Evolutionary conservation across 2,329 filamentous ascomycete species (phyloP).

Genomic region (Trichoderma simmonsii): DNA sequence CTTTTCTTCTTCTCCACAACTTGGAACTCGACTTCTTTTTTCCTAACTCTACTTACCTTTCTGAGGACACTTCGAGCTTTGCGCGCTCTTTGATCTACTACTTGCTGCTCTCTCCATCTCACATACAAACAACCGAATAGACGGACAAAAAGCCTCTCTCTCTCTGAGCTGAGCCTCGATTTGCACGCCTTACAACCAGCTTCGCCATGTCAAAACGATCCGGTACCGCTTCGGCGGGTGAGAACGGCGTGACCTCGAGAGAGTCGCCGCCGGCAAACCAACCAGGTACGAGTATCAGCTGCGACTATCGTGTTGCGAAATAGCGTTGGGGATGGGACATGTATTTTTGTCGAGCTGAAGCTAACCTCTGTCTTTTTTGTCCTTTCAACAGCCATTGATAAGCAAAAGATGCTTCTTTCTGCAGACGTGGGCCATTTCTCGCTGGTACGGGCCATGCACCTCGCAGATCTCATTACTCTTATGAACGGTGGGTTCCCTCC

Average conservation of each 20-base stretch:
- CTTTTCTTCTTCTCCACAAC: neutral
- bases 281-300: slow-evolving; percentile 32
- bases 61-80: neutral
- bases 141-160: neutral
- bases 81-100: neutral
- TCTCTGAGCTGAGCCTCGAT: neutral
- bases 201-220: slow-evolving; percentile 61
- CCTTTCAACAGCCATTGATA: slow-evolving; percentile 56
- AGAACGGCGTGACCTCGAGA: slow-evolving; percentile 30
- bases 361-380: neutral
- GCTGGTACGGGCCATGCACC: slow-evolving; percentile 65
- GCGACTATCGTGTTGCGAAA: neutral
- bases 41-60: neutral
- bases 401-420: slow-evolving; percentile 71
- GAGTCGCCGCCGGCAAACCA: slow-evolving; percentile 27
- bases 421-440: slow-evolving; percentile 72
- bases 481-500: slow-evolving; percentile 58
- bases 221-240: slow-evolving; percentile 34
- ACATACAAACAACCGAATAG: neutral
- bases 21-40: neutral
- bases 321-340: neutral
- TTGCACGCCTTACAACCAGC: neutral
- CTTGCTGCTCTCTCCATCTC: neutral
- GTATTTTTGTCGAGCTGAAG: neutral
- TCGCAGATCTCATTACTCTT: slow-evolving; percentile 81